Evolutionary conservation across 768 basidiomycete genomes (phyloP), one percentile per base, ranked within the genome.

Genomic region (Trametes punicea): DNA sequence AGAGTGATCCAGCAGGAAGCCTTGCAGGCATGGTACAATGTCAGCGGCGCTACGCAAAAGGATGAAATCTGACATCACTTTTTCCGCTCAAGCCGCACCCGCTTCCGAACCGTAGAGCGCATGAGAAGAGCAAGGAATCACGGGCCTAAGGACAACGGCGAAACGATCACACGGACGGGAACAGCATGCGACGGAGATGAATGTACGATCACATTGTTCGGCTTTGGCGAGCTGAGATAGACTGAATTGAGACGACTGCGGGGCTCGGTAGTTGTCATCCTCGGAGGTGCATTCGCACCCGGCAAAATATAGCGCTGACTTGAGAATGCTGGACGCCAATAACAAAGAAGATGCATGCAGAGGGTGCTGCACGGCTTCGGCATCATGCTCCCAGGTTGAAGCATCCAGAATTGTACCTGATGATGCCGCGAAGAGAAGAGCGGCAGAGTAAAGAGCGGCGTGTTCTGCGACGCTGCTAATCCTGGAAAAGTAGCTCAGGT

Each of bases 161-260:
- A 53, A 46, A 38, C 13, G 57, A 44, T 59, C 57, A 59, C 47
- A 54, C 57, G 57, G 11, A 39, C 29, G 18, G 29, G 18, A n/a
- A 30, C 27, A 27, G 51, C 50, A 40, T 49, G 46, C 30, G 31
- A 39, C 51, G 51, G 57, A 25, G 39, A 46, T 40, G 51, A 54
- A 46, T 44, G 51, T 7, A 10, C 42, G 51, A 51, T 53, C 57
- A 58, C 57, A 58, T 59, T 59, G 57, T 25, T 10, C 20, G n/a
- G n/a, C 18, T 38, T 39, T 21, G n/a, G 30, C 46, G 46, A 4
- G 10, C 15, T 39, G 30, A 16, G n/a, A 2, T 8, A 29, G 31
- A 51, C 33, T 38, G 41, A 31, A 41, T 42, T 31, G 29, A 3
- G 18, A 29, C 46, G 46, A 13, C 7, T 26, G 5, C 13, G 30